Evolutionary conservation across 106 monocot species (phyloP), one percentile per base, ranked within the genome.

Genomic region (Platanthera zijinensis): DNA sequence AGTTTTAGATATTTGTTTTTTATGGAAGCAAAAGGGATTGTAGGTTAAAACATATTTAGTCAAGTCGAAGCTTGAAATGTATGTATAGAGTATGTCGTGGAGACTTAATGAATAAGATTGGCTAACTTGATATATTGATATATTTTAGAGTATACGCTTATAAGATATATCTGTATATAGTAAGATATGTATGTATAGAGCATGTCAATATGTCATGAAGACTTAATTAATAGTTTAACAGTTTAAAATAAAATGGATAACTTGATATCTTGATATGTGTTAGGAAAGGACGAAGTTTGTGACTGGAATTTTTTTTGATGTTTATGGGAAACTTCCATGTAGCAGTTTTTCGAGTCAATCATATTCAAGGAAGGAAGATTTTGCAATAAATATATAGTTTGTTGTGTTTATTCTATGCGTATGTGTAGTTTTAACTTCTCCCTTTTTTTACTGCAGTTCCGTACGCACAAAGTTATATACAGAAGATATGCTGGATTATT

Each of bases 401-500:
- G 48, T 48, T 71, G n/a, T 71, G 13, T 7, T 48, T n/a, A 12
- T 46, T 71, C 48, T 48, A 0, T 18, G 6, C 39, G 7, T 18
- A 30, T 25, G 14, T 48, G 1, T 48, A 71, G 7, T 46, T n/a
- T 67, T 39, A 13, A 15, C n/a, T 71, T 46, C 13, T 48, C 7
- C 15, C 48, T 18, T 71, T 61, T 52, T 39, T 78, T 84, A 48
- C 80, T 93, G 86, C 96, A 96, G 96, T 96, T 96, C 53, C 92
- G 96, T 11, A 93, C 90, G 5, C 91, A 96, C 80, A 96, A 96
- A 78, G 80, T 96, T 78, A 96, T 96, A 48, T 96, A 96, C 78
- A 96, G 96, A 84, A 89, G 96, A 89, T 96, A 96, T 84, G 96
- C 96, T 69, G 96, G 96, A 49, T 81, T 96, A 19, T 96, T 96